Evolutionary conservation across 352 stramenopile genomes (phyloP), one percentile per base, ranked within the genome.

Genomic region (Thalassiosira oceanica): DNA sequence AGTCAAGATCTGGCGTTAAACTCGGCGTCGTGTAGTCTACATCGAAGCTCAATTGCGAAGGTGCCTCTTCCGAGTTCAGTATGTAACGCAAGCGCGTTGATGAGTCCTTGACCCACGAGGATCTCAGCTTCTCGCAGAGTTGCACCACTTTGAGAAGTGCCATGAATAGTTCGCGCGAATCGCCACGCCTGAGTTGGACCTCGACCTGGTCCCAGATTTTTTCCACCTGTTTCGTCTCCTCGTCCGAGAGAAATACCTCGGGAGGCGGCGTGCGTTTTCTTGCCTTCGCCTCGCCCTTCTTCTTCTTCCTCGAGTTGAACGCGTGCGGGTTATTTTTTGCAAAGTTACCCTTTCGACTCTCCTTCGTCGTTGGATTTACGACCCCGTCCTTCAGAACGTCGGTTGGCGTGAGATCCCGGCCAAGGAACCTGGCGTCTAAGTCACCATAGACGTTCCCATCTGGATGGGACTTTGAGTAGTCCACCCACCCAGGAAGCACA

Each of bases 381-480:
- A 74, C 62, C 8, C 66, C 65, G 18, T 80, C 42, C 13, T 79
- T 78, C 6, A 86, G 57, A 0, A 85, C 67, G 69, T 84, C 79
- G 3, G 45, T 56, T 6, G 67, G 36, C 2, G 20, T 33, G 20
- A 87, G 51, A 10, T 55, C 44, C 29, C 79, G 77, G 45, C 63
- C 61, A 1, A 80, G 31, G 51, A 88, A 86, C 11, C 79, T 58
- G 23, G 74, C 58, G 67, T 83, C 73, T 24, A 88, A 74, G 61
- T 91, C 84, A 11, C 80, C 84, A 61, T 91, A 91, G 3, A 80
- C 51, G 29, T 77, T 68, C 13, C 62, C 60, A 61, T 91, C 84
- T 0, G 60, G 68, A 76, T 89, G 75, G 5, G 78, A 62, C 27
- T 45, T 48, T 8, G 64, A 60, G 57, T 86, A 91, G 56, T 91